Evolutionary conservation across 306 rosid species (phyloP).

Genomic region (Fagus crenata): DNA sequence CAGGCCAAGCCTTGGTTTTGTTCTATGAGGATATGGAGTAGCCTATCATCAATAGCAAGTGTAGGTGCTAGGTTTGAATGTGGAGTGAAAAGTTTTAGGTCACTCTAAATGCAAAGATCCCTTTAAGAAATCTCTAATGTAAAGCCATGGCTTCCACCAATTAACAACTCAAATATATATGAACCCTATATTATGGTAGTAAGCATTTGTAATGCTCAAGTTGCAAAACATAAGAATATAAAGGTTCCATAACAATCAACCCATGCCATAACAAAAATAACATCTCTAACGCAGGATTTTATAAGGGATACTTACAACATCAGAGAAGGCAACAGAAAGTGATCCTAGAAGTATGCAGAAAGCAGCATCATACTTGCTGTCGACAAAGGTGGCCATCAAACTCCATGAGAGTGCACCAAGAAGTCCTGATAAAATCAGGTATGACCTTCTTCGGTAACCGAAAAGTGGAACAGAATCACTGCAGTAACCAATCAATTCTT

Average conservation of each 20-base stretch:
- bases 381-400: conserved; percentile 83
- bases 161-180: no score
- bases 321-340: conserved; percentile 97
- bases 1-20: not conserved
- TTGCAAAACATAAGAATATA: conserved; percentile 13
- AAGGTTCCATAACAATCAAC: not conserved
- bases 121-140: not conserved
- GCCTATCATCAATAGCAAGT: not conserved
- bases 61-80: not conserved
- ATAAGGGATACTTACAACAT: conserved; percentile 73
- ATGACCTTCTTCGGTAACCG: conserved; percentile 96
- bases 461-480: conserved; percentile 96
- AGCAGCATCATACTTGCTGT: conserved; percentile 75
- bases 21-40: not conserved
- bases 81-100: not conserved
- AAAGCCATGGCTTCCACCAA: not conserved
- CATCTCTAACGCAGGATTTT: conserved; percentile 1
- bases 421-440: conserved; percentile 90
- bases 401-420: conserved; percentile 97
- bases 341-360: conserved; percentile 94
- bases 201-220: not conserved
- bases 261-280: not conserved
- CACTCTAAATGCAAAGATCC: not conserved
- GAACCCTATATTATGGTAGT: not conserved
- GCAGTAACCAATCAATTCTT: conserved; percentile 34